Conservation (phyloP, 345 rosid species). For the Heritiera fomes region DNA sequence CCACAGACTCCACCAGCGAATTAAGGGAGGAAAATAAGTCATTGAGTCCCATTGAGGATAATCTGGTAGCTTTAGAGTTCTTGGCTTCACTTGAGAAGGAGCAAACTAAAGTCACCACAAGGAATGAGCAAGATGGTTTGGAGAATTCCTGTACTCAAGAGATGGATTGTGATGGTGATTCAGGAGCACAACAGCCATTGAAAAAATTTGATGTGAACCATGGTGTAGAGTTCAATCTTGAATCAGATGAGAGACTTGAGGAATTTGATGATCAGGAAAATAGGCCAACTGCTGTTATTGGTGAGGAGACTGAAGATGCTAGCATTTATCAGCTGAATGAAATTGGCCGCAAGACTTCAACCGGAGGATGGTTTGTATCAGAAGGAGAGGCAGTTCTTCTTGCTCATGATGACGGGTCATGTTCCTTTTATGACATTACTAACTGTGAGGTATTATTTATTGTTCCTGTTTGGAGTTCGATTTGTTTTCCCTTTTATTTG, state of each 20-base stretch:
- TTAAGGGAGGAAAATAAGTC: slow-evolving; percentile 43
- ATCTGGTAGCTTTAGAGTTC: slow-evolving; percentile 58
- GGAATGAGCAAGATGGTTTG: slow-evolving; percentile 28
- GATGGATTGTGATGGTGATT: slow-evolving; percentile 46
- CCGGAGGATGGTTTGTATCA: slow-evolving; percentile 98
- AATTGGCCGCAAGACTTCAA: slow-evolving; percentile 65
- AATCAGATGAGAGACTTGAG: slow-evolving; percentile 71
- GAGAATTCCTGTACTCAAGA: slow-evolving; percentile 55
- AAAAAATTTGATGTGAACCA: slow-evolving; percentile 33
- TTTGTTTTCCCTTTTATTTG: background rate
- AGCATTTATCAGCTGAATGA: slow-evolving; percentile 52
- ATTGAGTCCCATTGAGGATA: slow-evolving; percentile 45
- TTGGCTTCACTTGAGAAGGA: slow-evolving; percentile 57
- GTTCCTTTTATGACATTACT: slow-evolving; percentile 79
- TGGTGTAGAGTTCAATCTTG: slow-evolving; percentile 52
- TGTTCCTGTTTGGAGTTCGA: background rate
- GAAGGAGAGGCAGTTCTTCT: slow-evolving; percentile 96
- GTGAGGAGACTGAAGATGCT: slow-evolving; percentile 58
- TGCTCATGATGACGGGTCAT: slow-evolving; percentile 84
- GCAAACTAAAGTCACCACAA: slow-evolving; percentile 26
- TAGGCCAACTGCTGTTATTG: slow-evolving; percentile 36
- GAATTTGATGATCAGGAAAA: slow-evolving; percentile 83
- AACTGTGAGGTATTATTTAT: slow-evolving; percentile 69
- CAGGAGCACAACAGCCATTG: slow-evolving; percentile 41
- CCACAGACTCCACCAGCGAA: slow-evolving; percentile 26